Conservation (phyloP, 2,329 filamentous ascomycete genomes). For the Xylaria sp. region DNA sequence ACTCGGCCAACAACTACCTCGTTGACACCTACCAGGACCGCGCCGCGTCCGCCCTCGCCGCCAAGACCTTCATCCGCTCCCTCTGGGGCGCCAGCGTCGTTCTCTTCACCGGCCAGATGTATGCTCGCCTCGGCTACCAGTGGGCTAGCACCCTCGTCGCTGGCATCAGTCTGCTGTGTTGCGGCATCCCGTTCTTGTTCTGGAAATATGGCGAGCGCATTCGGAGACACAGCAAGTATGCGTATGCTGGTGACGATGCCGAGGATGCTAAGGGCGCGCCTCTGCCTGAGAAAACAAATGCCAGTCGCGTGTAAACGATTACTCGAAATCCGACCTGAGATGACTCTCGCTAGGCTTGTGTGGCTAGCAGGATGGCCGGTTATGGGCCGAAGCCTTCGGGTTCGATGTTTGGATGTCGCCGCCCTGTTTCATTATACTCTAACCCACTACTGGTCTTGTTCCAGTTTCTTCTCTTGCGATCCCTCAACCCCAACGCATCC, state of each 20-base stretch:
- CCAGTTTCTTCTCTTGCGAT: too few species aligned
- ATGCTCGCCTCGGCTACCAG: slow-evolving; percentile 70
- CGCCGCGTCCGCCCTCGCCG: slow-evolving; percentile 79
- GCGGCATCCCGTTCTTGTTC: slow-evolving; percentile 82
- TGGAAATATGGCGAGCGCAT: slow-evolving; percentile 78
- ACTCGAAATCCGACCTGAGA: background rate
- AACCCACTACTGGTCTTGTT: too few species aligned
- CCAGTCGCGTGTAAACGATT: slow-evolving; percentile 21
- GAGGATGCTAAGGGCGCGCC: slow-evolving; percentile 42
- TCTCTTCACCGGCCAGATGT: slow-evolving; percentile 85
- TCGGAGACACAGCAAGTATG: slow-evolving; percentile 71
- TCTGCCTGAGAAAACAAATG: slow-evolving; percentile 29
- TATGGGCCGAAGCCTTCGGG: background rate
- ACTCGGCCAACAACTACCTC: slow-evolving; percentile 77
- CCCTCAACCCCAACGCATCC: too few species aligned
- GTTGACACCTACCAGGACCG: slow-evolving; percentile 70
- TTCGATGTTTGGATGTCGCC: background rate
- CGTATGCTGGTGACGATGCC: slow-evolving; percentile 68
- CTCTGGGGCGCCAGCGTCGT: slow-evolving; percentile 82
- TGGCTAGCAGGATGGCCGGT: too few species aligned
- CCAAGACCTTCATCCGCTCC: slow-evolving; percentile 79
- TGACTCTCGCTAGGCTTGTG: background rate
- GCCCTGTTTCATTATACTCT: background rate
- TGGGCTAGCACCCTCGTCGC: slow-evolving; percentile 77
- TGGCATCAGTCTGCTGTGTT: slow-evolving; percentile 78